Base-by-base conservation (phyloP, 164 flowering plant genomes). In the Liquidambar formosana region DNA sequence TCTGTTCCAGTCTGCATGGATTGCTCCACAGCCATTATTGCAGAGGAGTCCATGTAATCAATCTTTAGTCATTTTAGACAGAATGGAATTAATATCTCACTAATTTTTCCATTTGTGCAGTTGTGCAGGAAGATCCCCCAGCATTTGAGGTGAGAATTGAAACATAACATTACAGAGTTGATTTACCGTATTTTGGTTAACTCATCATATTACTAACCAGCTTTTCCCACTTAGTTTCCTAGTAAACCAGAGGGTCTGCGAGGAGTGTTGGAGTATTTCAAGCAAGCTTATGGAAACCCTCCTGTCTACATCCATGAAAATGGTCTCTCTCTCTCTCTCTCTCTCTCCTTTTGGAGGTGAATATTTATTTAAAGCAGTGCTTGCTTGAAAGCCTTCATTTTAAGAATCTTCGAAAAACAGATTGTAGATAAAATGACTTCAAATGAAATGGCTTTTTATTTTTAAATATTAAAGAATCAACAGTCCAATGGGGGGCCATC, bases 281-380 rank as follows among this genome's bases (percentile, higher is more conserved):
- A 86, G 78, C 73, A 80, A 70, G 73, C 63, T 61, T 90, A 90
- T 70, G 91, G 86, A 61, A 90, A 90, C 73, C 92, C 86, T 58
- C 82, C 86, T 26, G 13, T 83, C 4, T 76, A 71, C 62, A 70
- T 85, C 38, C 73, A 78, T 33, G 89, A 85, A 73, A 85, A 83
- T 73, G 89, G 89, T 78, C 54, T 57, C 66, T 72, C 63, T 71
- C 66, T 38, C 41, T 33, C 41, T 33, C 41, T 33, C 41, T 33
- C 41, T 33, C 41, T 33, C 41, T 33, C n/a, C n/a, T n/a, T n/a
- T n/a, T n/a, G n/a, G n/a, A n/a, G n/a, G n/a, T n/a, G n/a, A n/a
- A n/a, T n/a, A n/a, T n/a, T n/a, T n/a, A n/a, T n/a, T n/a, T n/a
- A n/a, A n/a, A n/a, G n/a, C n/a, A n/a, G n/a, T n/a, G n/a, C n/a